Evolutionary conservation across 2,329 filamentous ascomycete genomes (phyloP), one percentile per base, ranked within the genome.

Genomic region (Byssochlamys sp.): DNA sequence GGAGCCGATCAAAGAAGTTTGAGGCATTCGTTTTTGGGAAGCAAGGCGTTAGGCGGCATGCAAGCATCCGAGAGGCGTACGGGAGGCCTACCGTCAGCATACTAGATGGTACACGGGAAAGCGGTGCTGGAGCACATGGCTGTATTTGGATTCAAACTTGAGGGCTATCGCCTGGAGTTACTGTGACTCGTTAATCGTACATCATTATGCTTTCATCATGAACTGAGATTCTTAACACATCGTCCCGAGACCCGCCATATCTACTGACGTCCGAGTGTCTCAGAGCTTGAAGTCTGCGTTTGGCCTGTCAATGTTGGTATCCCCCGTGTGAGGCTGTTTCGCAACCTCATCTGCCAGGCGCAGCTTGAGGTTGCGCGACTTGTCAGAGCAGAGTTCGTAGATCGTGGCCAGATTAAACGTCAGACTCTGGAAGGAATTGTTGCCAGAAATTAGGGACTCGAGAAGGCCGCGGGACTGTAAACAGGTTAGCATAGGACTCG

Each of bases 361-460:
- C 29, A 82, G 72, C 78, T 97, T 97, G 64, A 88, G 73, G 11
- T 80, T 80, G 53, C 83, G 78, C 49, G 89, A 83, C 60, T 83
- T 81, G 65, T 97, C 91, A 0, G 89, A 91, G 69, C 89, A 94
- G 6, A 97, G 80, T 73, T 97, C 94, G 69, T 95, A 97, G 65
- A 96, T 84, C 0, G 92, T 97, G 10, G 86, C 85, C 11, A 99
- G 74, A 69, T 97, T 97, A 74, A 96, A 95, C 0, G 95, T 82
- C 2, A 96, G 75, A 0, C 89, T 89, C 61, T 89, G 86, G 58
- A 92, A 96, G 0, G 84, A 82, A 48, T 83, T 77, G 1, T 85
- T 83, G 0, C 77, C 70, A 2, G 83, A 78, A 0, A 91, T 78
- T 10, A 95, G 74, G 0, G 75, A 73, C 66, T 92, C 87, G 2